Percentiles rank a stretch among this genome's conserved stretches.
These are phyloP conservation scores for Rugonectria rugulosa DNA, from an alignment of 2,329 filamentous ascomycete genomes.

Conservation along the genomic window DNA sequence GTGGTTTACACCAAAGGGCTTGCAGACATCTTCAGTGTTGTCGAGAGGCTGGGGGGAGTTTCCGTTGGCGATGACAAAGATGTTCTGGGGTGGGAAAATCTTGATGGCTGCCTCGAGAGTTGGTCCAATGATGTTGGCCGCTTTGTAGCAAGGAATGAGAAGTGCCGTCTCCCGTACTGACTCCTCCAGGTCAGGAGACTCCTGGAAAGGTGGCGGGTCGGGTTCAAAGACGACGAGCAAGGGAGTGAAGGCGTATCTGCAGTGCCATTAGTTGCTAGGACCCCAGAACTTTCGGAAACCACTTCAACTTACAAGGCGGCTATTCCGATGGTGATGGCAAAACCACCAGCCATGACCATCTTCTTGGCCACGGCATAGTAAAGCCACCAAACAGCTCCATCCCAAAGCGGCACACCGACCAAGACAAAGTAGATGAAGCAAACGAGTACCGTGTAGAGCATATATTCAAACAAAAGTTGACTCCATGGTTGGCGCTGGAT, in stretches of 20 bases:
- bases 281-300: neutral
- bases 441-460: conserved; percentile 3
- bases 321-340: conserved; percentile 3
- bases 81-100: conserved; percentile 15
- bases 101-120: conserved; percentile 16
- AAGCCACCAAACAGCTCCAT: conserved; percentile 15
- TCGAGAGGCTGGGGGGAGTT: conserved; percentile 21
- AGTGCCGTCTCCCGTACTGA: conserved; percentile 9
- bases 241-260: conserved; percentile 12
- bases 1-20: conserved; percentile 15
- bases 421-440: conserved; percentile 21
- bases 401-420: conserved; percentile 15
- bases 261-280: neutral
- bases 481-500: conserved; percentile 10
- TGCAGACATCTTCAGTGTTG: conserved; percentile 18
- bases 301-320: conserved; percentile 7
- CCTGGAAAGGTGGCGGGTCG: neutral
- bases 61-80: conserved; percentile 25
- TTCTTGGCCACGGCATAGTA: conserved; percentile 7
- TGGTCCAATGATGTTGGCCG: conserved; percentile 15
- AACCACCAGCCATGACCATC: conserved; percentile 6
- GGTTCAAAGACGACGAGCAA: conserved; percentile 10
- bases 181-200: neutral
- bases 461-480: conserved; percentile 12
- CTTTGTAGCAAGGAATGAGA: conserved; percentile 23